Percentiles rank a stretch among this genome's conserved stretches.
These are phyloP conservation scores for Cydonia oblonga DNA, from an alignment of 331 rosid genomes.

Conservation along the genomic window DNA sequence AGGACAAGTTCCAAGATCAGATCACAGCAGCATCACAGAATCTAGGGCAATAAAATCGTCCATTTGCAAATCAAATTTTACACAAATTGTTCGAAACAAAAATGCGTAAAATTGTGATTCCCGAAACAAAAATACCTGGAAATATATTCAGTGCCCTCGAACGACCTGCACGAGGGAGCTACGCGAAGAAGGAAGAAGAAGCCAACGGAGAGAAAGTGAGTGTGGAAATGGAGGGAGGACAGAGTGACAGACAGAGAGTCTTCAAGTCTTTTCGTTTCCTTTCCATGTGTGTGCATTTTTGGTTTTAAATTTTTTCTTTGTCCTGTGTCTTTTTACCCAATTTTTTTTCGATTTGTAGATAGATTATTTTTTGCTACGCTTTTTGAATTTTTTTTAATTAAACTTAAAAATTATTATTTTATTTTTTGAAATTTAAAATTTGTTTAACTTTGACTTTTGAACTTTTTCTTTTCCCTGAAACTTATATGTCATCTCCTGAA, in stretches of 20 bases:
- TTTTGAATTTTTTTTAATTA: too few relatives aligned
- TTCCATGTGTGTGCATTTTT: conserved; percentile 23
- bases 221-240: neutral
- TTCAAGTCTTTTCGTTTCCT: conserved; percentile 30
- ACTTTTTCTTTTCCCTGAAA: too few relatives aligned
- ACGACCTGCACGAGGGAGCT: conserved; percentile 12
- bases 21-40: conserved; percentile 38
- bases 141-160: conserved; percentile 9
- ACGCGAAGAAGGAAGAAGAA: conserved; percentile 6
- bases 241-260: conserved; percentile 10
- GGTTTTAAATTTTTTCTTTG: neutral
- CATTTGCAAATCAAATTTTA: conserved; percentile 10
- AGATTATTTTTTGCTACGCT: too few relatives aligned
- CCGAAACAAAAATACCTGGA: neutral
- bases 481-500: too few relatives aligned
- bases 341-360: neutral
- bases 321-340: neutral
- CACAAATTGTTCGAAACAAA: neutral
- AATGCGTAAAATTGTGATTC: neutral
- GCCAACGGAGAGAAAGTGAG: neutral
- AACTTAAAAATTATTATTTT: too few relatives aligned
- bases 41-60: conserved; percentile 35
- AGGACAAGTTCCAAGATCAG: conserved; percentile 29
- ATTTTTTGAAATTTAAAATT: too few relatives aligned
- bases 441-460: too few relatives aligned